Conservation (phyloP, 2,329 filamentous ascomycete species). For the Fusarium sp. region DNA sequence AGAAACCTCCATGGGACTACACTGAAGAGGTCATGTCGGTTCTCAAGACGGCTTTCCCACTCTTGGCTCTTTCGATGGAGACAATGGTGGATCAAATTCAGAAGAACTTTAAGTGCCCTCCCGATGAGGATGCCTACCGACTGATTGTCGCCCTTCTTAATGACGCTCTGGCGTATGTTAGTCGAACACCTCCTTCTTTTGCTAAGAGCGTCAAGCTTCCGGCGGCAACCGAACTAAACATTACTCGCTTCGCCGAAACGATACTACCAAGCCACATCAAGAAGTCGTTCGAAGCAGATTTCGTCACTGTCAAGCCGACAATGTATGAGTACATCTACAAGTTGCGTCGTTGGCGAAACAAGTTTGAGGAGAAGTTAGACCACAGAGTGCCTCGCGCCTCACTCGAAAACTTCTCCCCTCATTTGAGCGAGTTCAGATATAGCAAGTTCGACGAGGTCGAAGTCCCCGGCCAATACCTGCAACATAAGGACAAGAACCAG, state of each 20-base stretch:
- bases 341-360: constrained; percentile 93
- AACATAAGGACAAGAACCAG: constrained; percentile 98
- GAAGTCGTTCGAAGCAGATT: constrained; percentile 97
- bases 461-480: constrained; percentile 94
- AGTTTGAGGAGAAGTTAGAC: constrained; percentile 97
- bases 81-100: constrained; percentile 99
- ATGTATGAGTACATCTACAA: constrained; percentile 99
- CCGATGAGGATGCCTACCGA: constrained; percentile 96
- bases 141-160: constrained; percentile 98
- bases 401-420: constrained; percentile 87
- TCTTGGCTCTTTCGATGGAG: constrained; percentile 97
- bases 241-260: constrained; percentile 95
- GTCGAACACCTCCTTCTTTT: constrained; percentile 86
- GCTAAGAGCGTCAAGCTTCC: constrained; percentile 93
- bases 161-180: constrained; percentile 92
- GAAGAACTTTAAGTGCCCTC: constrained; percentile 99
- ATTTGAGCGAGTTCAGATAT: constrained; percentile 96
- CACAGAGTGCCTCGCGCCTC: constrained; percentile 78
- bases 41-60: constrained; percentile 95
- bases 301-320: constrained; percentile 92
- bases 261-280: constrained; percentile 95
- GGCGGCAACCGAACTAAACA: constrained; percentile 91
- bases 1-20: constrained; percentile 94
- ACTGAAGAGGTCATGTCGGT: constrained; percentile 96
- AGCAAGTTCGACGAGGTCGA: constrained; percentile 99